These are phyloP conservation scores for Raddia guianensis DNA, from an alignment of 176 grass and related monocot genomes.

Conservation along the genomic window DNA sequence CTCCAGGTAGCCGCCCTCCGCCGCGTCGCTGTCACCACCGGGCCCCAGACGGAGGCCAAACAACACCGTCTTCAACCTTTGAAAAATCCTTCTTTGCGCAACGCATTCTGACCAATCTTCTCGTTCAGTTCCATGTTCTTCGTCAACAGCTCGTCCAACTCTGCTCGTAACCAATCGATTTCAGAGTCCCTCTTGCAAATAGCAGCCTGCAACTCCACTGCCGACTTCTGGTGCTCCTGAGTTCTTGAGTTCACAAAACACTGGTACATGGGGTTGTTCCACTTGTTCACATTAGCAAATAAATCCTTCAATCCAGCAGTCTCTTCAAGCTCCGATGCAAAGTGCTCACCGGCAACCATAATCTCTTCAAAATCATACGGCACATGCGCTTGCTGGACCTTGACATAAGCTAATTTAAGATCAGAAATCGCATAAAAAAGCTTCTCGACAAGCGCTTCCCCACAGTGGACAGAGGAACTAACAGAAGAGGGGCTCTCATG, in stretches of 20 bases:
- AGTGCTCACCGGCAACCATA: no score
- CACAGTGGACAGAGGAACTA: slow-evolving; percentile 36
- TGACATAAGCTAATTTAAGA: slow-evolving; percentile 73
- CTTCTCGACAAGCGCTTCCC: slow-evolving; percentile 55
- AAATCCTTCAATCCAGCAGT: no score
- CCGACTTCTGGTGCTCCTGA: slow-evolving; percentile 52
- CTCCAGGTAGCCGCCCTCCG: no score
- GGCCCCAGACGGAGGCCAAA: no score
- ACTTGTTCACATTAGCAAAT: slow-evolving; percentile 34
- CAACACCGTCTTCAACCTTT: no score
- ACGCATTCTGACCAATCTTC: slow-evolving; percentile 23
- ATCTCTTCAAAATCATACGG: no score
- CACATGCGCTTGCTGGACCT: slow-evolving; percentile 45
- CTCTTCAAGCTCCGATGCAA: no score
- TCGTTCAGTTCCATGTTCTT: slow-evolving; percentile 52
- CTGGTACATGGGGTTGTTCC: slow-evolving; percentile 45
- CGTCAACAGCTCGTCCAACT: slow-evolving; percentile 54
- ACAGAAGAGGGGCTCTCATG: slow-evolving; percentile 9
- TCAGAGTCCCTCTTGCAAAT: slow-evolving; percentile 71
- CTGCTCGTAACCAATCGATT: slow-evolving; percentile 49
- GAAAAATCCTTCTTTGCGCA: neutral
- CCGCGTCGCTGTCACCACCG: no score
- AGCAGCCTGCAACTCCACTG: slow-evolving; percentile 60
- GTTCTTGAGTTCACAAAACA: slow-evolving; percentile 43
- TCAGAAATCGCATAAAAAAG: slow-evolving; percentile 62